Evolutionary conservation across 139 green algal genomes (phyloP), one percentile per base, ranked within the genome.

Genomic region (Chlamydomonas schloesseri): DNA sequence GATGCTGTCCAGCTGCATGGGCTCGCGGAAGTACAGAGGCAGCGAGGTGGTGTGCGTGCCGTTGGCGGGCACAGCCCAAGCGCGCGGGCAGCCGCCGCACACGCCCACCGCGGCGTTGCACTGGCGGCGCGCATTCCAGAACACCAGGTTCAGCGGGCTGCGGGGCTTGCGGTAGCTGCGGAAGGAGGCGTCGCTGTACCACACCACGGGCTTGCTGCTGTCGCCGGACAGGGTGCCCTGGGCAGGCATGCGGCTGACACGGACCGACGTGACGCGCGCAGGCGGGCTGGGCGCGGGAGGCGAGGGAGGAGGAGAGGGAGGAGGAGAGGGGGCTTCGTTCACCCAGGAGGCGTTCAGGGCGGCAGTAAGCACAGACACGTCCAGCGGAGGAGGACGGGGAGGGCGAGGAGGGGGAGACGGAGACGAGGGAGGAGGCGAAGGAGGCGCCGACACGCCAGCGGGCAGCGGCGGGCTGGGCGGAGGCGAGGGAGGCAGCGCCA

Each of bases 91-190:
- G 64, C 33, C 3, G 0, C 2, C 6, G 65, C 78, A 84, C n/a
- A 53, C 46, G 65, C 78, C 65, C 0, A 3, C 42, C 20, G 24
- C 26, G 6, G 64, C 37, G 23, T 37, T 31, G 47, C 78, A 84
- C 21, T 55, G 29, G 55, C 31, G 6, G 31, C n/a, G 78, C 65
- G 67, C 65, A 46, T 13, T n/a, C 29, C 36, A n/a, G n/a, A 55
- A 84, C 13, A 84, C n/a, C 46, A 84, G 47, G 65, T 84, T 84
- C 42, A 84, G 78, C 14, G 78, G 21, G 62, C 78, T 84, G 62
- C 69, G 78, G 6, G 64, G 64, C 65, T 47, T 67, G n/a, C 78
- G 78, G 18, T 64, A 53, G 1, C n/a, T 26, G 47, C 64, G 46
- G 78, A 84, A 84, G n/a, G 28, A 20, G 29, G 64, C 17, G 31